phyloP scores from a whole-genome alignment of 2,329 filamentous ascomycete genomes.

The Xylariaceae sp. region DNA sequence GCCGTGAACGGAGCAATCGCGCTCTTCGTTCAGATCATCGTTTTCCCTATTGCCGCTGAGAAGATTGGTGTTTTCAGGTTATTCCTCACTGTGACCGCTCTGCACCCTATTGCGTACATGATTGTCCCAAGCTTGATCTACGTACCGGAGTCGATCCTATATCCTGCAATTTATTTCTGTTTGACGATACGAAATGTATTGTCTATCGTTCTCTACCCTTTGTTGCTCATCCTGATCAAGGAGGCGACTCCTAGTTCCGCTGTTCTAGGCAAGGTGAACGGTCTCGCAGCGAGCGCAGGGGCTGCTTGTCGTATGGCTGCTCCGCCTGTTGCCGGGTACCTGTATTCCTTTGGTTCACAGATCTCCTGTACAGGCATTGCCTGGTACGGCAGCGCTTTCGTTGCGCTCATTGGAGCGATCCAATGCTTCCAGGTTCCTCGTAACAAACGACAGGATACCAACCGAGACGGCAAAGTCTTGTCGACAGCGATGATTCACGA shows the following conservation, averaged over 20 bases:
- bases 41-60: conserved; percentile 60
- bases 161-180: conserved; percentile 57
- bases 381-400: conserved; percentile 61
- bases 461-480: not conserved
- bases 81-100: conserved; percentile 55
- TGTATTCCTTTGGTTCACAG: conserved; percentile 60
- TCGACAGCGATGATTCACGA: conserved; percentile 13
- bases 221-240: conserved; percentile 66
- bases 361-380: conserved; percentile 59
- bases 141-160: conserved; percentile 50
- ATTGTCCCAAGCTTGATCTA: conserved; percentile 58
- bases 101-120: conserved; percentile 62
- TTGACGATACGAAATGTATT: conserved; percentile 58
- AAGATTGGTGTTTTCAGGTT: conserved; percentile 58
- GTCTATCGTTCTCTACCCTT: conserved; percentile 63
- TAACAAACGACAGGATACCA: conserved; percentile 16
- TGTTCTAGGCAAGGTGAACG: conserved; percentile 63
- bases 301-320: conserved; percentile 67
- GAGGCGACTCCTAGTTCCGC: conserved; percentile 57
- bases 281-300: conserved; percentile 62
- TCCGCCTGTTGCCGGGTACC: conserved; percentile 61
- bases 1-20: conserved; percentile 59
- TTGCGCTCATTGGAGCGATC: conserved; percentile 55
- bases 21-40: conserved; percentile 56
- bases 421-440: conserved; percentile 58